These are phyloP conservation scores for Fallopia convolvulus DNA, from an alignment of 148 eudicot genomes.

Conservation along the genomic window DNA sequence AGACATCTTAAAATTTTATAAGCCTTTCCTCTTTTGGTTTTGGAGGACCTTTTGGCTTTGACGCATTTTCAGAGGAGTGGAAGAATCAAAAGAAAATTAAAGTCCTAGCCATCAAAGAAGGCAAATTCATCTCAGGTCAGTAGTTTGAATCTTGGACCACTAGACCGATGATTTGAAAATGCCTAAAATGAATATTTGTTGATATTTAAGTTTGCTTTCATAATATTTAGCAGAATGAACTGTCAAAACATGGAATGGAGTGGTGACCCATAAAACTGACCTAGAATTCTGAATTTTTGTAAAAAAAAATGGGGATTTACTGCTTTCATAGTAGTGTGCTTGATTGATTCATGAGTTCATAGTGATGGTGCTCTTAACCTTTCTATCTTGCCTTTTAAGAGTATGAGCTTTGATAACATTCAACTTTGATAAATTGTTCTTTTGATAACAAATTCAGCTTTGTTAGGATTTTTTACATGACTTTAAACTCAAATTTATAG, in stretches of 20 bases:
- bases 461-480: too few relatives aligned
- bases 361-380: too few relatives aligned
- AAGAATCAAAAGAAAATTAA: conserved; percentile 49
- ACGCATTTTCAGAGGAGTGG: conserved; percentile 64
- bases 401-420: too few relatives aligned
- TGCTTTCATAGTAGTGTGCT: too few relatives aligned
- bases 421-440: too few relatives aligned
- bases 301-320: too few relatives aligned
- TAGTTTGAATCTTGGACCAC: neutral
- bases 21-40: conserved; percentile 76
- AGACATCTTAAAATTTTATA: too few relatives aligned
- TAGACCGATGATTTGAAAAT: neutral
- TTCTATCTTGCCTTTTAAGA: too few relatives aligned
- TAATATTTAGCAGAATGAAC: neutral
- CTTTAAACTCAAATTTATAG: too few relatives aligned
- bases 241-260: neutral
- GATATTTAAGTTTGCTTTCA: neutral
- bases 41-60: conserved; percentile 82
- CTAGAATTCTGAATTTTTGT: too few relatives aligned
- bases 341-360: too few relatives aligned
- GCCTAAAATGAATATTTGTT: neutral
- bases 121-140: conserved; percentile 61
- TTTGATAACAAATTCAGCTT: too few relatives aligned
- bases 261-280: neutral
- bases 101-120: conserved; percentile 53